Base-by-base conservation (phyloP, 2,329 filamentous ascomycete species). In the Bimuria novae-zelandiae region DNA sequence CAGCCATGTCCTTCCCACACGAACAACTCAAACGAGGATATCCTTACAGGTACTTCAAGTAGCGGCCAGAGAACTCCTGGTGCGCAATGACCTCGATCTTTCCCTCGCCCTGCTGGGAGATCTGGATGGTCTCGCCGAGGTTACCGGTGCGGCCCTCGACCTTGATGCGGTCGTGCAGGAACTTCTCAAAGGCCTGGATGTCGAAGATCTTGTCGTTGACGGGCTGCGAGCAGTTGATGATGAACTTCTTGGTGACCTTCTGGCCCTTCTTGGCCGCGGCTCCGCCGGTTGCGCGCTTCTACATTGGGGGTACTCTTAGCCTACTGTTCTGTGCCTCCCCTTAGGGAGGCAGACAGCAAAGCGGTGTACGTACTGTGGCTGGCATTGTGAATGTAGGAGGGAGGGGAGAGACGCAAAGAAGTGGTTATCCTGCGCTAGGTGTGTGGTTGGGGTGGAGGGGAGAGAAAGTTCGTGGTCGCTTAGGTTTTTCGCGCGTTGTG, bases 151-250 rank as follows among this genome's bases (percentile, higher is more conserved):
- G 93, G 83, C 93, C 93, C 70, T 97, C 94, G 72, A 99, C 92
- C 90, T 99, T 99, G 88, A 99, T 96, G 83, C 90, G 92, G 82
- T 97, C 94, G 86, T 97, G 92, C 63, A 99, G 90, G 89, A 99
- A 99, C 88, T 97, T 97, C 84, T 97, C 92, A 80, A 99, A 99
- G 70, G 92, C 92, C 73, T 90, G 87, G 78, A 96, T 88, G 80
- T 99, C 94, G 87, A 99, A 97, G 87, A 99, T 99, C 89, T 97
- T 97, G 87, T 99, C 94, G 83, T 87, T 90, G 71, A 92, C 92
- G 74, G 94, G 94, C 83, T 97, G 93, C 75, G 90, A 92, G 80
- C 92, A 93, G 84, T 99, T 96, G 90, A 99, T 97, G 84, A 96
- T 88, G 88, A 91, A 99, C 93, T 92, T 93, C 85, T 92, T 92